phyloP scores from a whole-genome alignment of 208 protist species.

The Phytomonas serpens region DNA sequence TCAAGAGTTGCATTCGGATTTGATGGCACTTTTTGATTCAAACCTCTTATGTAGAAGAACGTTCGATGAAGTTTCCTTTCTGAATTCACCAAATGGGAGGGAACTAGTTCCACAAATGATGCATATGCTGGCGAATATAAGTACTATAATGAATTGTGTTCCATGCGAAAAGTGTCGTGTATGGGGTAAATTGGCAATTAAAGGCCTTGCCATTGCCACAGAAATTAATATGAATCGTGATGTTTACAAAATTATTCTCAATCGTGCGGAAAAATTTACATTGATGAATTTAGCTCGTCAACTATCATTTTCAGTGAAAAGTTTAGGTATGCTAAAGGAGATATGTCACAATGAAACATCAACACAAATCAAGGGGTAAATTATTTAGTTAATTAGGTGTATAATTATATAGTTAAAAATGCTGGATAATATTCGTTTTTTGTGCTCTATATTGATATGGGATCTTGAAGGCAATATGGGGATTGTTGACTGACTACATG shows the following conservation, averaged over 20 bases:
- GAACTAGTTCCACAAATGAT: constrained; percentile 69
- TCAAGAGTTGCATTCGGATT: constrained; percentile 25
- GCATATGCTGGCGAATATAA: constrained; percentile 70
- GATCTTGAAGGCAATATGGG: background rate
- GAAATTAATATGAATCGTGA: constrained; percentile 61
- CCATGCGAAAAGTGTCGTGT: constrained; percentile 90
- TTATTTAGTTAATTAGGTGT: background rate
- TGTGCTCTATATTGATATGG: constrained; percentile 4
- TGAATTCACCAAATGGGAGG: constrained; percentile 44
- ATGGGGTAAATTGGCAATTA: constrained; percentile 86
- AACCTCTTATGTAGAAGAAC: constrained; percentile 53
- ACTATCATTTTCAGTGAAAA: constrained; percentile 62
- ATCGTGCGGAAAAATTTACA: constrained; percentile 69
- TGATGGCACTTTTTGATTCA: constrained; percentile 53
- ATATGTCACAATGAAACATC: background rate
- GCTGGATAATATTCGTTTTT: too few relatives aligned
- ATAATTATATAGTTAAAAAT: constrained; percentile 11
- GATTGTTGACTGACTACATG: background rate
- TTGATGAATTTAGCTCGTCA: constrained; percentile 79
- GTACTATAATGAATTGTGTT: constrained; percentile 87
- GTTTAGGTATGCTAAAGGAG: background rate
- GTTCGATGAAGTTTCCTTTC: constrained; percentile 79
- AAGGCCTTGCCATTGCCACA: constrained; percentile 77
- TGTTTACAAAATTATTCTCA: constrained; percentile 17
- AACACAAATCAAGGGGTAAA: background rate